These are phyloP conservation scores for Poa annua DNA, from an alignment of 176 grass and related monocot genomes.

Conservation along the genomic window DNA sequence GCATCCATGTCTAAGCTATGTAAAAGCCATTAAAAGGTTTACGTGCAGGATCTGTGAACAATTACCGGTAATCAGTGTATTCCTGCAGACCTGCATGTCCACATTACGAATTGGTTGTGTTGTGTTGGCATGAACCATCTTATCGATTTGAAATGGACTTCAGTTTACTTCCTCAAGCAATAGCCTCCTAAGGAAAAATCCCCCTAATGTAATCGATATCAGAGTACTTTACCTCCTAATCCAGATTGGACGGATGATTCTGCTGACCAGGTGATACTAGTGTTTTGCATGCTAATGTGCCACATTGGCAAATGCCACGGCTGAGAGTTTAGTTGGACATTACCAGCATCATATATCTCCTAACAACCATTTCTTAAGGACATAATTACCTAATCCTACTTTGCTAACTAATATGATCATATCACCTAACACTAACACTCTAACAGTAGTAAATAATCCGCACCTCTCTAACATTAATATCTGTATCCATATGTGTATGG, in stretches of 20 bases:
- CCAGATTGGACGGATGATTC: not conserved
- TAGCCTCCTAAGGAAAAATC: not conserved
- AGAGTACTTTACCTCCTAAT: not conserved
- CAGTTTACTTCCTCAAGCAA: not conserved
- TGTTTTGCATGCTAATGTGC: not conserved
- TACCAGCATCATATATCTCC: not conserved
- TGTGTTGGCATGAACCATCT: constrained; percentile 7
- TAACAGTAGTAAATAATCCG: not conserved
- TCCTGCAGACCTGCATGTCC: not conserved
- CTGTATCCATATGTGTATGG: not conserved
- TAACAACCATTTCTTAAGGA: not conserved
- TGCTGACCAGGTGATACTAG: not conserved
- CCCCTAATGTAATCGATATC: not conserved
- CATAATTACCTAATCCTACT: not conserved
- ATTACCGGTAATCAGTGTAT: not conserved
- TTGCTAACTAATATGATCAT: not conserved
- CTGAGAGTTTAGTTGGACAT: not conserved
- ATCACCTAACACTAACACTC: too few species aligned
- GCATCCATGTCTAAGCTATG: not conserved
- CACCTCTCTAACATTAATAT: not conserved
- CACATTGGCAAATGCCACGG: not conserved
- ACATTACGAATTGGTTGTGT: not conserved
- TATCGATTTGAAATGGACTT: not conserved
- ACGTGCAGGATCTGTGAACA: not conserved
- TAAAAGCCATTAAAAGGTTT: not conserved